phyloP scores from a whole-genome alignment of 495 filamentous ascomycete genomes.

The Sabuloglossum arenarium region DNA sequence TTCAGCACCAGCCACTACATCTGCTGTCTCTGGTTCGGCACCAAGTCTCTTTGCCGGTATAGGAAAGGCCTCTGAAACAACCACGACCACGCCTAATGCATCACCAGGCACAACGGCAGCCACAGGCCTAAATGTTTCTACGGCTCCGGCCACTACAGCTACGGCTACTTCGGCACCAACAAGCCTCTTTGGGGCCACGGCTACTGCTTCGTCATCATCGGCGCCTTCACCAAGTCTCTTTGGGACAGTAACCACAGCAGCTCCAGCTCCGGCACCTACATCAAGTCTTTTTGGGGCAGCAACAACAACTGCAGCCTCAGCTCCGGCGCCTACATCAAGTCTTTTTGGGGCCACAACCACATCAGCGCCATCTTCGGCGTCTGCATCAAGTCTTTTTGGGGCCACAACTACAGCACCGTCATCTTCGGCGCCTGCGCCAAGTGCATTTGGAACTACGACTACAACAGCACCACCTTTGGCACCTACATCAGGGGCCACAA shows the following conservation, averaged over 20 bases:
- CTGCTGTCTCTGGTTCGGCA: background rate
- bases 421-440: slow-evolving; percentile 9
- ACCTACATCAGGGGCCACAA: slow-evolving; percentile 1
- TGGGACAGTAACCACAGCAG: slow-evolving; percentile 4
- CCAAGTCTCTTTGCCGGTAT: background rate
- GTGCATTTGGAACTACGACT: background rate
- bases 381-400: slow-evolving; percentile 11
- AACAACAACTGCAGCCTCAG: slow-evolving; percentile 1
- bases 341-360: slow-evolving; percentile 2
- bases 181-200: slow-evolving; percentile 19
- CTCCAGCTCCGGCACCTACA: slow-evolving; percentile 8
- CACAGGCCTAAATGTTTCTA: background rate
- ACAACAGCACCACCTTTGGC: slow-evolving; percentile 7
- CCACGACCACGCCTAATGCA: background rate
- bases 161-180: slow-evolving; percentile 5
- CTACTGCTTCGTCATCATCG: slow-evolving; percentile 1
- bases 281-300: slow-evolving; percentile 21
- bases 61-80: background rate
- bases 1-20: background rate
- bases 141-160: background rate
- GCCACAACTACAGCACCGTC: slow-evolving; percentile 10
- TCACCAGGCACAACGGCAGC: background rate
- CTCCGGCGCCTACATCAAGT: slow-evolving; percentile 5
- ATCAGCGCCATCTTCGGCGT: slow-evolving; percentile 4
- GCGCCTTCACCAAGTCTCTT: slow-evolving; percentile 11